These are phyloP conservation scores for Arthroderma sp. DNA, from an alignment of 2,329 filamentous ascomycete genomes.

Conservation along the genomic window DNA sequence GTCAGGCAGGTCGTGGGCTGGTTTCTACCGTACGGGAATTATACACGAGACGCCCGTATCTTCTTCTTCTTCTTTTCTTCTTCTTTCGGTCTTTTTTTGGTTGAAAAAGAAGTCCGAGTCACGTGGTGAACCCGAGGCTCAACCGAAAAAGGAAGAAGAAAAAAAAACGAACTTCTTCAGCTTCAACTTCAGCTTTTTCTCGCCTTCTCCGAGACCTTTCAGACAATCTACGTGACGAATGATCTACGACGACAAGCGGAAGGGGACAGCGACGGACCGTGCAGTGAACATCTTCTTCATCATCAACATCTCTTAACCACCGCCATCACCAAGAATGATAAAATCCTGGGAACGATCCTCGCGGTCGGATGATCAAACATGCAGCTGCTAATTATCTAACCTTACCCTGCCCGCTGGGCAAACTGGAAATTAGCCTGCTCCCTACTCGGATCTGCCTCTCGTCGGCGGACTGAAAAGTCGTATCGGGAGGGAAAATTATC, in stretches of 20 bases:
- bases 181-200: neutral
- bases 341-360: neutral
- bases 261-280: neutral
- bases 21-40: too few species aligned
- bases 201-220: too few species aligned
- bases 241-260: neutral
- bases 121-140: neutral
- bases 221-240: too few species aligned
- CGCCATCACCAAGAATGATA: neutral
- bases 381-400: neutral
- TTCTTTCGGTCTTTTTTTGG: too few species aligned
- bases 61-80: neutral
- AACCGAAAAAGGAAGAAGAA: neutral
- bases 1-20: too few species aligned
- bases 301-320: neutral
- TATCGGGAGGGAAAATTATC: constrained; percentile 5
- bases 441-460: neutral
- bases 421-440: constrained; percentile 2
- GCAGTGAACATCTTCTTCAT: neutral
- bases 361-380: neutral
- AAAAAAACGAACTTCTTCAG: neutral
- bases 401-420: neutral
- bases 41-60: too few species aligned
- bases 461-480: neutral
- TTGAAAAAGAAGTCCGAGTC: neutral